Evolutionary conservation across 2,329 filamentous ascomycete genomes (phyloP).

Genomic region (Dendryphion nanum): DNA sequence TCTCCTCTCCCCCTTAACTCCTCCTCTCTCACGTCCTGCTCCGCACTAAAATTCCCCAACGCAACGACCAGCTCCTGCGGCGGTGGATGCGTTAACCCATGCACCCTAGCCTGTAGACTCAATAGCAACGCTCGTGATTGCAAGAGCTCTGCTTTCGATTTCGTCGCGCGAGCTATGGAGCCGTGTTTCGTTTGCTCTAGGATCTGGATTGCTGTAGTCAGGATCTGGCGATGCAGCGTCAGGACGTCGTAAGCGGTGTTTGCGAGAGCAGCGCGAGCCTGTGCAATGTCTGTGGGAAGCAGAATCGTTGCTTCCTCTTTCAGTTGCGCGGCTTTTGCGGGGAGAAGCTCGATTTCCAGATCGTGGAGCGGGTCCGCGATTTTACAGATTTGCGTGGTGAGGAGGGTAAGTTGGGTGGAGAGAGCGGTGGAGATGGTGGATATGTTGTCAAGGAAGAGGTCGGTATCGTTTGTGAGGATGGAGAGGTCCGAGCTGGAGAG

Average conservation of each 20-base stretch:
- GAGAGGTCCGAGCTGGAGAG: conserved; percentile 37
- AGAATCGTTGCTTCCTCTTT: conserved; percentile 10
- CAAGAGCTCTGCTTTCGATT: conserved; percentile 45
- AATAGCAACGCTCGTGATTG: conserved; percentile 43
- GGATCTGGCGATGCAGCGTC: conserved; percentile 34
- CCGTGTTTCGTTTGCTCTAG: conserved; percentile 51
- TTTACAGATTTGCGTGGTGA: conserved; percentile 30
- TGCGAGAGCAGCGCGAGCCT: conserved; percentile 31
- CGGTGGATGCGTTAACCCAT: no score
- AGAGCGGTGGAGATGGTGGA: conserved; percentile 32
- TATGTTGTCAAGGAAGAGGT: conserved; percentile 41
- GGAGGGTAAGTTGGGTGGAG: conserved; percentile 30
- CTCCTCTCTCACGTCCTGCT: conserved; percentile 27
- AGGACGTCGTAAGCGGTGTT: conserved; percentile 35
- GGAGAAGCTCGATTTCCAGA: conserved; percentile 11
- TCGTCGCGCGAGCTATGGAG: conserved; percentile 40
- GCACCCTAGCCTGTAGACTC: conserved; percentile 38
- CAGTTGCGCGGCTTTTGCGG: conserved; percentile 9
- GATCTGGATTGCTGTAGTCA: conserved; percentile 40
- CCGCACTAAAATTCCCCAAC: conserved; percentile 31
- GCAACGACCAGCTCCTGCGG: no score
- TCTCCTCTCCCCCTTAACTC: conserved; percentile 30
- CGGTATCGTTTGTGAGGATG: conserved; percentile 40
- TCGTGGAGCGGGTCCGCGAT: conserved; percentile 26
- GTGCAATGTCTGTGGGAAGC: conserved; percentile 24